These are phyloP conservation scores for Chlorella sp. DNA, from an alignment of 139 green algal species.

Conservation along the genomic window DNA sequence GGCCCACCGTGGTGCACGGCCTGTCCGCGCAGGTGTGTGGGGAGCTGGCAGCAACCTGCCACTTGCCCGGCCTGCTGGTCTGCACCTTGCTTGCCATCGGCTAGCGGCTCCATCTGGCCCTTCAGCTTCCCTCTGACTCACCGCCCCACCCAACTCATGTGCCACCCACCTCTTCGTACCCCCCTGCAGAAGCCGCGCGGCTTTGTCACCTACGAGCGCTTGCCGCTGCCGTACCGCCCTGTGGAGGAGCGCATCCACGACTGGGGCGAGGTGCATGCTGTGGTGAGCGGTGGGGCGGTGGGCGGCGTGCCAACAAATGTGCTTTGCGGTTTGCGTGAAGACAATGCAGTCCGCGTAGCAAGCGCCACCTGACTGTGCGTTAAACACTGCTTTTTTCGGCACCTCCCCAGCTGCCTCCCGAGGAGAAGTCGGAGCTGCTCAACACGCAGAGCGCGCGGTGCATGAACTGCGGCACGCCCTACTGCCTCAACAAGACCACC, in stretches of 20 bases:
- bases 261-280: constrained; percentile 86
- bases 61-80: too few species aligned
- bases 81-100: too few species aligned
- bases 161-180: too few species aligned
- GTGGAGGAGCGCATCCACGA: constrained; percentile 86
- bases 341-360: neutral
- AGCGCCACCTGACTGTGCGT: neutral
- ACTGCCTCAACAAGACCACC: constrained; percentile 83
- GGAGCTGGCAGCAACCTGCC: too few species aligned
- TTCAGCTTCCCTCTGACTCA: too few species aligned
- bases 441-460: constrained; percentile 92
- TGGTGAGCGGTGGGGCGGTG: neutral
- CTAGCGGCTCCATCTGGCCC: too few species aligned
- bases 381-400: neutral
- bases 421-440: constrained; percentile 71
- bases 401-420: constrained; percentile 19
- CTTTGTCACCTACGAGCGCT: constrained; percentile 90
- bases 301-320: neutral
- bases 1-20: constrained; percentile 66
- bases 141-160: too few species aligned
- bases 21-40: constrained; percentile 30
- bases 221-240: constrained; percentile 84
- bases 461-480: constrained; percentile 98
- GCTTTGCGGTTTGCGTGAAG: neutral
- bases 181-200: constrained; percentile 74